Evolutionary conservation across 306 rosid species (phyloP).

Genomic region (Luffa aegyptiaca): DNA sequence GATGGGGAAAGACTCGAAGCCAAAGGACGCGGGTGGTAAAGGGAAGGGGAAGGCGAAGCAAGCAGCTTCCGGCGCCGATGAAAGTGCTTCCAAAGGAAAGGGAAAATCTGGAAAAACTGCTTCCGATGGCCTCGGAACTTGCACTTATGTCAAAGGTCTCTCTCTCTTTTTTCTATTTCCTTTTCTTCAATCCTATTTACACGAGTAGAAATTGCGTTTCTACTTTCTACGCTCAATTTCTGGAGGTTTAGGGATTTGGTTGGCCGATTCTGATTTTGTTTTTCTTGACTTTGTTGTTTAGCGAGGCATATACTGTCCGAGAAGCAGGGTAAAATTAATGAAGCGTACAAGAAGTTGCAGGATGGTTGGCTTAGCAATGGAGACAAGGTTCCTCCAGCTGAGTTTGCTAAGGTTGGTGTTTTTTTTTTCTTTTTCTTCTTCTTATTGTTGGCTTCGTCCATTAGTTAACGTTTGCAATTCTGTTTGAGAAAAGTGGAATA

Average conservation of each 20-base stretch:
- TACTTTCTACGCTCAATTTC: neutral
- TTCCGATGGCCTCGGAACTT: constrained; percentile 86
- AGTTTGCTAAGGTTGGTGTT: constrained; percentile 65
- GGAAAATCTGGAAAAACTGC: constrained; percentile 68
- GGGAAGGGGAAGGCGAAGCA: constrained; percentile 95
- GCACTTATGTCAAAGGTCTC: constrained; percentile 86
- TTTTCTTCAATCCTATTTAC: neutral
- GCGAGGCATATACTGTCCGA: constrained; percentile 90
- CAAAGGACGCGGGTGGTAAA: constrained; percentile 59
- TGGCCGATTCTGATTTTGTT: neutral
- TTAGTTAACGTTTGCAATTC: neutral
- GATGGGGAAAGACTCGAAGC: constrained; percentile 83
- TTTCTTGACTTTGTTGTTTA: constrained; percentile 6
- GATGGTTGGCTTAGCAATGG: constrained; percentile 93
- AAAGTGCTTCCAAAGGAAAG: constrained; percentile 67
- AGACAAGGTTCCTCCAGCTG: constrained; percentile 91
- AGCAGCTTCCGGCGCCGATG: constrained; percentile 63
- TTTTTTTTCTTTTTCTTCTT: neutral
- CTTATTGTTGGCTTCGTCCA: neutral
- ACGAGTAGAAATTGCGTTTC: neutral
- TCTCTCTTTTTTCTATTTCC: neutral
- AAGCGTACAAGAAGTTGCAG: constrained; percentile 90
- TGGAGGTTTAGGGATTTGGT: neutral
- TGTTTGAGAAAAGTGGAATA: neutral
- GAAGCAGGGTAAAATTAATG: constrained; percentile 94